phyloP scores from a whole-genome alignment of 768 basidiomycete species.

The Collybiopsis luxurians region DNA sequence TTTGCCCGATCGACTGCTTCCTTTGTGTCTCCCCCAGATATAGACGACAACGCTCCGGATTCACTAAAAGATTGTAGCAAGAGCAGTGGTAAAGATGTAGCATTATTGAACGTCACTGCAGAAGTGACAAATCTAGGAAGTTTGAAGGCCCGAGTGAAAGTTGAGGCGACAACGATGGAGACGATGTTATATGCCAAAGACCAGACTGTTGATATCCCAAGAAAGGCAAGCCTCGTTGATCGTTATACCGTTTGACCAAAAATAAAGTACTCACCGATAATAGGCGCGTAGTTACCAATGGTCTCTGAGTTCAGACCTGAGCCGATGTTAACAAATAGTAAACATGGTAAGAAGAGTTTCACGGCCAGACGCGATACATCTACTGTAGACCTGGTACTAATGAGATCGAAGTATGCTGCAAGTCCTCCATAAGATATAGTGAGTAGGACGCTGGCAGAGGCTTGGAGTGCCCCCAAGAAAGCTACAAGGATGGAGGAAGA shows the following conservation, averaged over 20 bases:
- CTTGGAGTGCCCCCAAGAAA: not conserved
- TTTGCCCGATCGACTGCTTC: not conserved
- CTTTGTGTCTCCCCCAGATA: not conserved
- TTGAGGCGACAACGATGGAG: not conserved
- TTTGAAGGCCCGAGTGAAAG: not conserved
- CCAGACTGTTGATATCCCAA: not conserved
- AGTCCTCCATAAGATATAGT: not conserved
- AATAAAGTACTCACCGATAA: not conserved
- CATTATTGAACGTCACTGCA: slow-evolving; percentile 7
- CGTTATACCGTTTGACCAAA: too few species aligned
- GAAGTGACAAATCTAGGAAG: not conserved
- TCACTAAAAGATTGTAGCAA: slow-evolving; percentile 4
- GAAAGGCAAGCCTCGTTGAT: too few species aligned
- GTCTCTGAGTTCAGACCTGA: not conserved
- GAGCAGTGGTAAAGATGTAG: slow-evolving; percentile 7
- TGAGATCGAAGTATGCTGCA: not conserved
- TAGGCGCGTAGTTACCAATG: not conserved
- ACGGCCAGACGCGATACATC: not conserved
- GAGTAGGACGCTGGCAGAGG: not conserved
- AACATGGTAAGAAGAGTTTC: not conserved
- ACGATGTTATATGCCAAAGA: not conserved
- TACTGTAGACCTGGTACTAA: not conserved
- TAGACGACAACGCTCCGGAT: slow-evolving; percentile 1
- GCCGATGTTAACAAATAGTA: slow-evolving; percentile 1
- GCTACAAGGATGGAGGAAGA: not conserved